phyloP scores from a whole-genome alignment of 805 yeast genomes.

The Candida bentonensis region DNA sequence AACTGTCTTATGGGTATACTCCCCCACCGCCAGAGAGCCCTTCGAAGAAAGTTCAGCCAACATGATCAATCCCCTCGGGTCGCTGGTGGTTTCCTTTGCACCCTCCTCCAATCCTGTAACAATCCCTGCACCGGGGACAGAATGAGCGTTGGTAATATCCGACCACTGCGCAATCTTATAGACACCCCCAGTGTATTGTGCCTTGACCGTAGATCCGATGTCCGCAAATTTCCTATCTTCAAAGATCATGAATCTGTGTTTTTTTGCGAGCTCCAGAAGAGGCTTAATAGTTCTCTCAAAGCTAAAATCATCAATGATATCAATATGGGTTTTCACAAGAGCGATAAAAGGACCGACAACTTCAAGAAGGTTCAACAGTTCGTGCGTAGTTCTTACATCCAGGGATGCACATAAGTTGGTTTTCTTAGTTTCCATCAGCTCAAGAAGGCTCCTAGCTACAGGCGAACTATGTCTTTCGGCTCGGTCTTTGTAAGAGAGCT shows the following conservation, averaged over 20 bases:
- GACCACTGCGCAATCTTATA: slow-evolving; percentile 88
- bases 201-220: slow-evolving; percentile 92
- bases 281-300: slow-evolving; percentile 71
- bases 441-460: slow-evolving; percentile 61
- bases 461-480: slow-evolving; percentile 61
- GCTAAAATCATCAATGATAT: slow-evolving; percentile 77
- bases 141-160: slow-evolving; percentile 94
- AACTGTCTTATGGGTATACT: slow-evolving; percentile 74
- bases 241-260: slow-evolving; percentile 80
- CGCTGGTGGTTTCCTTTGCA: slow-evolving; percentile 45
- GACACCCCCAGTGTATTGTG: slow-evolving; percentile 84
- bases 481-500: slow-evolving; percentile 44
- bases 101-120: slow-evolving; percentile 81
- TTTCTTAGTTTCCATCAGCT: slow-evolving; percentile 63
- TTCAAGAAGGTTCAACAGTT: slow-evolving; percentile 60
- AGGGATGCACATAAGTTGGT: slow-evolving; percentile 90
- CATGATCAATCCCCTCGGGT: slow-evolving; percentile 74
- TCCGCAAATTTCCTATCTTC: slow-evolving; percentile 98
- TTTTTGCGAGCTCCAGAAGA: slow-evolving; percentile 52
- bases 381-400: slow-evolving; percentile 71
- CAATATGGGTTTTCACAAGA: slow-evolving; percentile 87
- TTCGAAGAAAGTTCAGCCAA: slow-evolving; percentile 89
- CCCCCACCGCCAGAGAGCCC: slow-evolving; percentile 89
- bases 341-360: slow-evolving; percentile 84
- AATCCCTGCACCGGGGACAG: slow-evolving; percentile 91